Evolutionary conservation across 2,329 filamentous ascomycete species (phyloP), one percentile per base, ranked within the genome.

Genomic region (Hypoxylon sp.): DNA sequence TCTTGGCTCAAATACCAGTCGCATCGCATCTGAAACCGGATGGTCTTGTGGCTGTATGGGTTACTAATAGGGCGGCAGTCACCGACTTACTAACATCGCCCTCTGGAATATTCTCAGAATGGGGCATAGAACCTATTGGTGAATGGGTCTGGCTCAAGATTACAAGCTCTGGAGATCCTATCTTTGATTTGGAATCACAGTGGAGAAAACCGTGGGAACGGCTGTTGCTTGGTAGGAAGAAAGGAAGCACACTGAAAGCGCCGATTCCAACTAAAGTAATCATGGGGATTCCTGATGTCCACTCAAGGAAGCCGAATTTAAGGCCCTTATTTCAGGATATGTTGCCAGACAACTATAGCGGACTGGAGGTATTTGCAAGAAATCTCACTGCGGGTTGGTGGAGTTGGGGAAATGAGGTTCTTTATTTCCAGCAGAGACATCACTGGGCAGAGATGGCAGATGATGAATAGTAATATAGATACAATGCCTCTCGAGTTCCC

Each of bases 111-210:
- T 91, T 95, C 70, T 84, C 86, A 6, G 79, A 82, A 35, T 94
- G 91, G 91, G 90, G 88, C 25, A 80, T 95, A 0, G 85, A 90
- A 57, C 76, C 88, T 10, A 82, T 88, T 0, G 88, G 90, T 54
- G 91, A 95, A 76, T 95, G 92, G 92, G 85, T 89, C 1, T 96
- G 92, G 92, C 78, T 95, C 54, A 96, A 96, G 78, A 85, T 91
- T 10, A 93, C 92, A 0, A 78, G 79, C 0, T 72, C 78, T 0
- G 92, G 92, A 0, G 88, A 91, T 76, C 90, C 91, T 0, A 83
- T 94, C 30, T 87, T 86, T 65, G 79, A 85, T 33, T 61, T 92
- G 1, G 85, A 90, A 33, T 88, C 87, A 2, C 68, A 79, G 2
- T 92, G 90, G 90, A 85, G 92, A 70, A 94, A 91, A 79, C 92